A percentile compares a stretch with the other conserved stretches of the same genome.
phyloP scores from a whole-genome alignment of 192 early-diverging fungal genomes.

The Oehlia diaphana region DNA sequence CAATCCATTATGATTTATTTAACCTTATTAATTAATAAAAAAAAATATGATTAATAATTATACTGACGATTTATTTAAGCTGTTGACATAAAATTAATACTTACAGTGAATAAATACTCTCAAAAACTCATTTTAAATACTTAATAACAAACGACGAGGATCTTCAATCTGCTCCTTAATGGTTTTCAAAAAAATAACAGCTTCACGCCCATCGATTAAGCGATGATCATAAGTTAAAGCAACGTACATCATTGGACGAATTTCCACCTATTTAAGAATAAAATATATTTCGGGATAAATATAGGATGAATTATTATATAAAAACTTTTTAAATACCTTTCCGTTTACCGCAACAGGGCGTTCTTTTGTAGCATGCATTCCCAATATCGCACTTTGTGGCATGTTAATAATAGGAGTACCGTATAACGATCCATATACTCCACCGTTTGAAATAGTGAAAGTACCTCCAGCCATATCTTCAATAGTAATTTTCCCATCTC shows the following conservation, averaged over 20 bases:
- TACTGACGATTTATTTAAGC: too few relatives aligned
- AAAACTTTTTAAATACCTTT: constrained; percentile 53
- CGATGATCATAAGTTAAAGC: constrained; percentile 99
- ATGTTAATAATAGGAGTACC: constrained; percentile 99
- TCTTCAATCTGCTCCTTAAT: constrained; percentile 97
- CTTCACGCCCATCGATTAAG: constrained; percentile 98
- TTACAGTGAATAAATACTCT: too few relatives aligned
- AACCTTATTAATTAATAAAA: too few relatives aligned
- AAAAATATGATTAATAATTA: too few relatives aligned
- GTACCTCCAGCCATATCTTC: constrained; percentile 99
- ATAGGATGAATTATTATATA: neutral
- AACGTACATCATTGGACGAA: constrained; percentile 96
- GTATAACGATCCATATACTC: constrained; percentile 95
- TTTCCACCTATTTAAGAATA: constrained; percentile 54
- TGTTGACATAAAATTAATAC: too few relatives aligned
- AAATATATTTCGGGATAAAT: neutral
- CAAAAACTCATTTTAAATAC: constrained; percentile 60
- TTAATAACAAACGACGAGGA: constrained; percentile 86
- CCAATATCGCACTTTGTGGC: constrained; percentile 95
- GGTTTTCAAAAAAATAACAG: constrained; percentile 96
- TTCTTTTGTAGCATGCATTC: constrained; percentile 99
- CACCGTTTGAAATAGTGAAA: constrained; percentile 99
- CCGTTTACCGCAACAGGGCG: constrained; percentile 93
- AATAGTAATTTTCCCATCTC: constrained; percentile 92
- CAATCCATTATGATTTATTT: neutral